Evolutionary conservation across 495 filamentous ascomycete genomes (phyloP).

Genomic region (Pyrenula massariospora): DNA sequence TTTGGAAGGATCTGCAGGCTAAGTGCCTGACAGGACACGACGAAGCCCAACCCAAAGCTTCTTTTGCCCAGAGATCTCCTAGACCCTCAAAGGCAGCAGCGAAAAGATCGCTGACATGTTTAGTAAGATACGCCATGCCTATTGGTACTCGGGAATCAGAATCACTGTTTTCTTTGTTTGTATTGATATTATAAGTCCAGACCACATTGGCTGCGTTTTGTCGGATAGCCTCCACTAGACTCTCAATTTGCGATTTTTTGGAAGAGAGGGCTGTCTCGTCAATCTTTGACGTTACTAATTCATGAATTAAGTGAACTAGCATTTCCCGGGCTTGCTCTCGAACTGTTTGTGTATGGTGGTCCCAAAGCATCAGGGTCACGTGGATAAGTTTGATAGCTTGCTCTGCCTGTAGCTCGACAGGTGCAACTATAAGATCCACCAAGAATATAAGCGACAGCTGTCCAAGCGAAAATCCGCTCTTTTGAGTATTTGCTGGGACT

Average conservation of each 20-base stretch:
- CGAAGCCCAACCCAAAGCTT: slow-evolving; percentile 88
- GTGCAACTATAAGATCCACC: slow-evolving; percentile 91
- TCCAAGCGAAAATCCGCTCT: slow-evolving; percentile 75
- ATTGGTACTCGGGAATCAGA: slow-evolving; percentile 69
- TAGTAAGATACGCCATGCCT: slow-evolving; percentile 73
- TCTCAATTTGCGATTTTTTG: slow-evolving; percentile 66
- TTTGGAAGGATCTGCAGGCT: slow-evolving; percentile 92
- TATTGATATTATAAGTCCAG: slow-evolving; percentile 91
- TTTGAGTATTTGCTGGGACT: slow-evolving; percentile 10
- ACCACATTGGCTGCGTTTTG: slow-evolving; percentile 73
- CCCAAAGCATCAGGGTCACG: slow-evolving; percentile 88
- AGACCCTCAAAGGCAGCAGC: slow-evolving; percentile 74
- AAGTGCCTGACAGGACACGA: slow-evolving; percentile 93
- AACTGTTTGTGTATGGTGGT: slow-evolving; percentile 88
- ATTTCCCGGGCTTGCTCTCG: slow-evolving; percentile 96
- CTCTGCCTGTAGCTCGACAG: slow-evolving; percentile 63
- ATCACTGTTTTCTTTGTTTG: slow-evolving; percentile 54
- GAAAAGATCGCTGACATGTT: slow-evolving; percentile 74
- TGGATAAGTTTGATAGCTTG: slow-evolving; percentile 79
- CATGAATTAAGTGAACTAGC: slow-evolving; percentile 95
- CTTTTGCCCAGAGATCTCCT: slow-evolving; percentile 78
- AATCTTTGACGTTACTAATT: slow-evolving; percentile 83
- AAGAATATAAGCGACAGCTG: slow-evolving; percentile 88
- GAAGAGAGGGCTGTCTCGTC: slow-evolving; percentile 56
- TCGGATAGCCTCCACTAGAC: slow-evolving; percentile 83